Evolutionary conservation across 805 yeast genomes (phyloP).

Genomic region (Kluyveromyces aestuarii): DNA sequence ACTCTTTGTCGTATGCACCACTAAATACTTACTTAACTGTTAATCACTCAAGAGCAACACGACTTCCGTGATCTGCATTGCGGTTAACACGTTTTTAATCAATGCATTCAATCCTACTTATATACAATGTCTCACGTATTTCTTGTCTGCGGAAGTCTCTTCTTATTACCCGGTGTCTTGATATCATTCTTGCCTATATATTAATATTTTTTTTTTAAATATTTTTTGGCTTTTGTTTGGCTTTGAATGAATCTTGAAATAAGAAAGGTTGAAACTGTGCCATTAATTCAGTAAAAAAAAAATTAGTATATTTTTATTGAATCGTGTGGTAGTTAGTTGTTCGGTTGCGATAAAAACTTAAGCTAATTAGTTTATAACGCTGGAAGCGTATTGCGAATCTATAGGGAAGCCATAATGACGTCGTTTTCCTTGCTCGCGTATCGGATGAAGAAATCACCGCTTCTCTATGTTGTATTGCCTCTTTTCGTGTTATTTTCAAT

Average conservation of each 20-base stretch:
- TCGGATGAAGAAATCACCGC: conserved; percentile 22
- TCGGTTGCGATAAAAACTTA: not conserved
- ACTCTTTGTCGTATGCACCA: too few species aligned
- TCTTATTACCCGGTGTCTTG: too few species aligned
- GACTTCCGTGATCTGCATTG: too few species aligned
- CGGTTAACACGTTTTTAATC: too few species aligned
- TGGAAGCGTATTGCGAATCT: not conserved
- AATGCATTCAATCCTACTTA: too few species aligned
- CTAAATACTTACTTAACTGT: too few species aligned
- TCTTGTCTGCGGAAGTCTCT: too few species aligned
- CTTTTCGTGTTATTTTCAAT: conserved; percentile 13
- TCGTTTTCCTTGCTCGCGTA: conserved; percentile 15
- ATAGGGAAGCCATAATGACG: conserved; percentile 4
- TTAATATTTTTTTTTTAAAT: too few species aligned
- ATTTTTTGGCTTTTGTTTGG: not conserved
- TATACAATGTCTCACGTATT: too few species aligned
- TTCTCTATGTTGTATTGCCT: conserved; percentile 18
- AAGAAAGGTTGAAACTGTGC: not conserved
- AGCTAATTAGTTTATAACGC: not conserved
- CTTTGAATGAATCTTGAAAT: not conserved
- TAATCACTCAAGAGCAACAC: too few species aligned
- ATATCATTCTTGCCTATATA: too few species aligned
- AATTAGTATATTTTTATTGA: too few species aligned
- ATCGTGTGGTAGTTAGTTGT: not conserved
- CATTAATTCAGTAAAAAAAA: not conserved